phyloP scores from a whole-genome alignment of 2,329 filamentous ascomycete species.

The Coniochaeta sp. region DNA sequence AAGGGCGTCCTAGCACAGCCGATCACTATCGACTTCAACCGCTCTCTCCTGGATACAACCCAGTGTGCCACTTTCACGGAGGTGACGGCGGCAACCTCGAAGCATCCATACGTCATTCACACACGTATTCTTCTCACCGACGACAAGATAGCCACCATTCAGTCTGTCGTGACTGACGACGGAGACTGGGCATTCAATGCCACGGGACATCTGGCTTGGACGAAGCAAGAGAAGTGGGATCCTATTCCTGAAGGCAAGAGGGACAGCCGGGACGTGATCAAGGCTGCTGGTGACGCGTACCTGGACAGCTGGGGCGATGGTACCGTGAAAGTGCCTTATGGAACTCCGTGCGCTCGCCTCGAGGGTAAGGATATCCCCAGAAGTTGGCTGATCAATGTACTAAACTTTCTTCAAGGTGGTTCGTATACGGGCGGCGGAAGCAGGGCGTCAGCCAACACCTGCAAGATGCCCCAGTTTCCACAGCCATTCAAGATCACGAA shows the following conservation, averaged over 20 bases:
- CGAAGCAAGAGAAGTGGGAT: slow-evolving; percentile 21
- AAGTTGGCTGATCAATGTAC: too few species aligned
- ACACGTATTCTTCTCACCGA: slow-evolving; percentile 7
- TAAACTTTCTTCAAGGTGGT: slow-evolving; percentile 7
- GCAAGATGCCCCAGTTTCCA: slow-evolving; percentile 17
- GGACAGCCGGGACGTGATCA: slow-evolving; percentile 17
- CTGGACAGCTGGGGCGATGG: slow-evolving; percentile 19
- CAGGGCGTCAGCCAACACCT: not conserved
- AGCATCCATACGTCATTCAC: slow-evolving; percentile 13
- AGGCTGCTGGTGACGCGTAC: slow-evolving; percentile 21
- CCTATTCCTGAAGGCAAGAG: slow-evolving; percentile 18
- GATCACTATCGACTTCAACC: slow-evolving; percentile 15
- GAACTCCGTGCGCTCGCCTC: slow-evolving; percentile 18
- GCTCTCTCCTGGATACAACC: slow-evolving; percentile 13
- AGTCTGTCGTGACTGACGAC: slow-evolving; percentile 21
- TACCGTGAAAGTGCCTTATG: slow-evolving; percentile 17
- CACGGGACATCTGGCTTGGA: slow-evolving; percentile 18
- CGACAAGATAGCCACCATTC: slow-evolving; percentile 16
- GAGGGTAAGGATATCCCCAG: slow-evolving; percentile 14
- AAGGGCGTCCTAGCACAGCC: slow-evolving; percentile 12
- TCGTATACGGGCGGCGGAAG: slow-evolving; percentile 16
- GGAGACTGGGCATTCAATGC: slow-evolving; percentile 24
- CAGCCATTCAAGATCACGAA: slow-evolving; percentile 19
- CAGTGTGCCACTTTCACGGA: slow-evolving; percentile 14
- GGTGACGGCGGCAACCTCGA: slow-evolving; percentile 8